These are phyloP conservation scores for Calonectria hongkongensis DNA, from an alignment of 2,329 filamentous ascomycete species.

Conservation along the genomic window DNA sequence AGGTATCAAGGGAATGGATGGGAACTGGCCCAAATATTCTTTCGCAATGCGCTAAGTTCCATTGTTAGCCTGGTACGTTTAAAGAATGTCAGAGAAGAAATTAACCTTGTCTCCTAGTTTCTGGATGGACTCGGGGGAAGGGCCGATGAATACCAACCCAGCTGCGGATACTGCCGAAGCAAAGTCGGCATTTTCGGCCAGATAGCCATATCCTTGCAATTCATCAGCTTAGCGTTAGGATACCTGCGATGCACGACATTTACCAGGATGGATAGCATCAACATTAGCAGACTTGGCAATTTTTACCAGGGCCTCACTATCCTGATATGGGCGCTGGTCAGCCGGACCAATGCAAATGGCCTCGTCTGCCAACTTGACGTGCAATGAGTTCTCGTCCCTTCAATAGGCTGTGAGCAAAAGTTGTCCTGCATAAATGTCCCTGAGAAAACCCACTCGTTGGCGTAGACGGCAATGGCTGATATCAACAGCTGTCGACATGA, in stretches of 20 bases:
- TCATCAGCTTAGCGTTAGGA: neutral
- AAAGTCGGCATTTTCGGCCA: slow-evolving; percentile 72
- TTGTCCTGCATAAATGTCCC: neutral
- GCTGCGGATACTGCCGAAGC: slow-evolving; percentile 69
- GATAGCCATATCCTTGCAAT: slow-evolving; percentile 40
- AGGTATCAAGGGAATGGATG: slow-evolving; percentile 39
- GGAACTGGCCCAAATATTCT: neutral
- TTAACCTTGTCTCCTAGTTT: slow-evolving; percentile 46
- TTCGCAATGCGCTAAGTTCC: neutral
- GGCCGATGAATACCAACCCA: slow-evolving; percentile 75
- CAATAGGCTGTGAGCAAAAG: slow-evolving; percentile 1
- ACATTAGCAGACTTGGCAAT: slow-evolving; percentile 56
- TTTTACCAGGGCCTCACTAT: slow-evolving; percentile 36
- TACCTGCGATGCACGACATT: neutral
- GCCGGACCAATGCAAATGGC: slow-evolving; percentile 38
- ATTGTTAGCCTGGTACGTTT: slow-evolving; percentile 23
- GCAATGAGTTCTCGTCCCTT: slow-evolving; percentile 39
- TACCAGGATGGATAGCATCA: slow-evolving; percentile 44
- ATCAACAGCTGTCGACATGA: slow-evolving; percentile 63
- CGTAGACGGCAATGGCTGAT: slow-evolving; percentile 73
- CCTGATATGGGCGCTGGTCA: slow-evolving; percentile 38
- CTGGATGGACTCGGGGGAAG: slow-evolving; percentile 65
- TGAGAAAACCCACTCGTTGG: slow-evolving; percentile 58
- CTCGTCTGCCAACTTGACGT: slow-evolving; percentile 43
- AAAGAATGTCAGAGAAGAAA: slow-evolving; percentile 39